Conservation (phyloP, 2,329 filamentous ascomycete genomes). For the Penicillium sp. region DNA sequence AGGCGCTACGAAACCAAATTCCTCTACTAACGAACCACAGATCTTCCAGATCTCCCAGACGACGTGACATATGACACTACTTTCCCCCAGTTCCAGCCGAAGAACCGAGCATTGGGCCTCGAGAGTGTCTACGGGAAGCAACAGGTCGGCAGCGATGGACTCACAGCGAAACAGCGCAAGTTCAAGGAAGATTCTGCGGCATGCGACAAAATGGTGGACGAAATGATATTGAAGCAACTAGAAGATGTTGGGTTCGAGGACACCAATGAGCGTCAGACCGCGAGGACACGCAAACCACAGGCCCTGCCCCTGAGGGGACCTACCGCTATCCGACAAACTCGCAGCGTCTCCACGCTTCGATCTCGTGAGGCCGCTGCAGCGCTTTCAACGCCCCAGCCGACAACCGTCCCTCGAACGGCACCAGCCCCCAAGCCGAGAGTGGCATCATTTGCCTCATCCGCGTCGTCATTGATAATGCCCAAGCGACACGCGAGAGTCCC, state of each 20-base stretch:
- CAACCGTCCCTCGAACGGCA: slow-evolving; percentile 34
- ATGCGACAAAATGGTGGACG: slow-evolving; percentile 65
- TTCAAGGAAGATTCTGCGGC: slow-evolving; percentile 66
- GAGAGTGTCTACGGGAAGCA: slow-evolving; percentile 53
- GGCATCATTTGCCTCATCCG: slow-evolving; percentile 29
- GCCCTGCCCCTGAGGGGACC: slow-evolving; percentile 28
- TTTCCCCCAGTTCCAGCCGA: slow-evolving; percentile 55
- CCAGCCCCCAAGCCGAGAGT: slow-evolving; percentile 40
- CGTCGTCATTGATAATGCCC: slow-evolving; percentile 33
- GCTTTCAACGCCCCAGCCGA: slow-evolving; percentile 35
- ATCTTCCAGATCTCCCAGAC: slow-evolving; percentile 48
- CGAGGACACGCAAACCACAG: slow-evolving; percentile 26
- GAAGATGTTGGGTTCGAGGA: slow-evolving; percentile 65
- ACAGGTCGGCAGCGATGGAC: slow-evolving; percentile 54
- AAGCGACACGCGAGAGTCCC: slow-evolving; percentile 50
- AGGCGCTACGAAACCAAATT: slow-evolving; percentile 12
- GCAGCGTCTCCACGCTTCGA: slow-evolving; percentile 41
- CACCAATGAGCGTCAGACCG: slow-evolving; percentile 54
- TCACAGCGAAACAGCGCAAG: slow-evolving; percentile 69
- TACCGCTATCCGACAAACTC: slow-evolving; percentile 24
- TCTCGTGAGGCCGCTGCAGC: slow-evolving; percentile 45
- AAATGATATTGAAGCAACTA: slow-evolving; percentile 67
- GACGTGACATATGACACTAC: slow-evolving; percentile 51
- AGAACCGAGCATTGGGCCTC: slow-evolving; percentile 56
- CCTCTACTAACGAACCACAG: slow-evolving; percentile 49